Percentiles rank a stretch among this genome's conserved stretches.
phyloP scores from a whole-genome alignment of 495 filamentous ascomycete genomes.

The Penicillium flavigenum region DNA sequence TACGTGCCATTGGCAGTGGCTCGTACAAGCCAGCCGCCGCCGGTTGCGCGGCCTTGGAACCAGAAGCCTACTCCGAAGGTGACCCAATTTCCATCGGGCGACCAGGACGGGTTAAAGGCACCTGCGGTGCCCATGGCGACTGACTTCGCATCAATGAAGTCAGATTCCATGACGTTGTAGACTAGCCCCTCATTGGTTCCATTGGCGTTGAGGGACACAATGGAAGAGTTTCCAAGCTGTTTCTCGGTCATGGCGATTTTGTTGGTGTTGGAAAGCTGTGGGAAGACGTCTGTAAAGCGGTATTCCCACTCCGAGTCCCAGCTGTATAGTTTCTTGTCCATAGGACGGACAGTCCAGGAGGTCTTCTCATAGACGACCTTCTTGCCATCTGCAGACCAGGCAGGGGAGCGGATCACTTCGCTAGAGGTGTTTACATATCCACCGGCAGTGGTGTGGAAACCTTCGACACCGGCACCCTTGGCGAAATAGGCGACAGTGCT shows the following conservation, averaged over 20 bases:
- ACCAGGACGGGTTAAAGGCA: constrained; percentile 34
- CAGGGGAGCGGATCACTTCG: constrained; percentile 23
- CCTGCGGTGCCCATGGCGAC: constrained; percentile 11
- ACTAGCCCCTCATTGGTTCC: background rate
- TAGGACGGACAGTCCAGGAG: constrained; percentile 26
- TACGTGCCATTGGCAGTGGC: constrained; percentile 26
- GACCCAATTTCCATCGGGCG: constrained; percentile 29
- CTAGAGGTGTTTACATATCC: background rate
- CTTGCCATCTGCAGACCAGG: constrained; percentile 32
- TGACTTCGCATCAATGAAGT: background rate
- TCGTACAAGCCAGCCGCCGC: constrained; percentile 27
- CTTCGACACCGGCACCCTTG: constrained; percentile 17
- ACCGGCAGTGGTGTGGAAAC: constrained; percentile 14
- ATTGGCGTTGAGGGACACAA: constrained; percentile 4
- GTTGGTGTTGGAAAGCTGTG: constrained; percentile 19
- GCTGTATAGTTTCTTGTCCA: constrained; percentile 31
- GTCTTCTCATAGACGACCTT: constrained; percentile 33
- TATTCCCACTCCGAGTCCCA: constrained; percentile 38
- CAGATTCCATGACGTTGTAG: background rate
- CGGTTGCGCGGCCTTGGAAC: constrained; percentile 26
- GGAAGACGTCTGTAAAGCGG: constrained; percentile 38
- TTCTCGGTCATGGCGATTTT: constrained; percentile 28
- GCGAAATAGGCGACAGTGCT: constrained; percentile 25
- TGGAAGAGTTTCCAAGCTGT: constrained; percentile 32
- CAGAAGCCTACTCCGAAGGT: constrained; percentile 34